Evolutionary conservation across 2,329 filamentous ascomycete genomes (phyloP), one percentile per base, ranked within the genome.

Genomic region (Alternaria consortialis): DNA sequence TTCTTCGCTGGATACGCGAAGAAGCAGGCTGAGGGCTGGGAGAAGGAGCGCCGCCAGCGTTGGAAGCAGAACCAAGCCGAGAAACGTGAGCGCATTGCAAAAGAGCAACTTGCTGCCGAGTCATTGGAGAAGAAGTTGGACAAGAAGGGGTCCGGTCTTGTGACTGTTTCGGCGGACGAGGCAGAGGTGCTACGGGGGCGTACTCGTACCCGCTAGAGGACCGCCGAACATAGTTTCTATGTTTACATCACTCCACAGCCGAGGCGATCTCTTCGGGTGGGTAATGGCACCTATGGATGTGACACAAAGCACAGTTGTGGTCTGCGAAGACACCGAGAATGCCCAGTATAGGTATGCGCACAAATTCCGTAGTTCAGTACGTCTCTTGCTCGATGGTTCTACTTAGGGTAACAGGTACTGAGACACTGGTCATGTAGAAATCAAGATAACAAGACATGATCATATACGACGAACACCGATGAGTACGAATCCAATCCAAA

Each of bases 61-160:
- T 48, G 42, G 53, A 32, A 60, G 47, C 15, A 29, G 13, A 31
- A 61, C 2, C 46, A 64, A 32, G 50, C 37, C 15, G 50, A 62
- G 54, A 47, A 20, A n/a, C 40, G 40, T 12, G 34, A 31, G 40
- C 57, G 53, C 9, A 39, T 56, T 20, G 20, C 40, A n/a, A 27
- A 36, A 7, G 54, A 62, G 46, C 44, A 34, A 20, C n/a, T 47
- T 27, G 23, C 46, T 13, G 51, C 46, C 25, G 27, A 34, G 7
- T 56, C 54, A 1, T 40, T 64, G 15, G 53, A 15, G 46, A 55
- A 58, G 52, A 64, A 62, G 39, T 36, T 62, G 27, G 56, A 56
- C 12, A 40, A 12, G 7, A 58, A 56, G 7, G 42, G 51, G 12
- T 56, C 53, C 4, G 58, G 58, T 3, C 40, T 64, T 4, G 53